These are phyloP conservation scores for Carex scoparia DNA, from an alignment of 176 grass and related monocot species.

Conservation along the genomic window DNA sequence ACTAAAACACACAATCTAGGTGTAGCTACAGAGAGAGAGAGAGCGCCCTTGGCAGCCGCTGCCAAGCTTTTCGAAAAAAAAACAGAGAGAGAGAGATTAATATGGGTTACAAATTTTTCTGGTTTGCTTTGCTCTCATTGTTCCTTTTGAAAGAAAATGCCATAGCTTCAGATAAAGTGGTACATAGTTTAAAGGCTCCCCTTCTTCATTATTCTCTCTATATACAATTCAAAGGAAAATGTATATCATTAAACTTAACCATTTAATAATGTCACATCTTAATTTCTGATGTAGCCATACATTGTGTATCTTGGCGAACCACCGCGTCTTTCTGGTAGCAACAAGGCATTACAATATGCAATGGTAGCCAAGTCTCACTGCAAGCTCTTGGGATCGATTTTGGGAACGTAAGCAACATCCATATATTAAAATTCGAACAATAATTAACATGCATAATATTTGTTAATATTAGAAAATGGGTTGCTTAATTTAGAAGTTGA, in stretches of 20 bases:
- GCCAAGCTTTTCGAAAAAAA: too few species aligned
- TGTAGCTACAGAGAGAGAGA: neutral
- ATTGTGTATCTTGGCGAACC: constrained; percentile 75
- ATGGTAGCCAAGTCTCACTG: constrained; percentile 38
- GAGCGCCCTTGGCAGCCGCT: too few species aligned
- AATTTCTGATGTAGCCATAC: constrained; percentile 34
- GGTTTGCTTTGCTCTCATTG: neutral
- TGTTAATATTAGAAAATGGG: too few species aligned
- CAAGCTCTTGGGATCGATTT: constrained; percentile 49
- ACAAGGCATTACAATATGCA: constrained; percentile 11
- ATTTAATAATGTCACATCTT: neutral
- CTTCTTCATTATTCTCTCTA: neutral
- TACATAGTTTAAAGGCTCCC: neutral
- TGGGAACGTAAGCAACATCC: constrained; percentile 47
- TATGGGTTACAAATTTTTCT: neutral
- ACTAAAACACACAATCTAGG: neutral
- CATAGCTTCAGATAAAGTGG: neutral
- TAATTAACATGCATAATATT: neutral
- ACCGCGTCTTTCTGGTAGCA: constrained; percentile 15
- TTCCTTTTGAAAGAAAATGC: neutral
- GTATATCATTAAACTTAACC: neutral
- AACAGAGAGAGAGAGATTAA: too few species aligned
- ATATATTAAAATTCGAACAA: neutral
- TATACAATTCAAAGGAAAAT: too few species aligned
- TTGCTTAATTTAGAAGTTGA: too few species aligned